phyloP scores from a whole-genome alignment of 176 grass and related monocot genomes.

The Dendrocalamus sinicus region DNA sequence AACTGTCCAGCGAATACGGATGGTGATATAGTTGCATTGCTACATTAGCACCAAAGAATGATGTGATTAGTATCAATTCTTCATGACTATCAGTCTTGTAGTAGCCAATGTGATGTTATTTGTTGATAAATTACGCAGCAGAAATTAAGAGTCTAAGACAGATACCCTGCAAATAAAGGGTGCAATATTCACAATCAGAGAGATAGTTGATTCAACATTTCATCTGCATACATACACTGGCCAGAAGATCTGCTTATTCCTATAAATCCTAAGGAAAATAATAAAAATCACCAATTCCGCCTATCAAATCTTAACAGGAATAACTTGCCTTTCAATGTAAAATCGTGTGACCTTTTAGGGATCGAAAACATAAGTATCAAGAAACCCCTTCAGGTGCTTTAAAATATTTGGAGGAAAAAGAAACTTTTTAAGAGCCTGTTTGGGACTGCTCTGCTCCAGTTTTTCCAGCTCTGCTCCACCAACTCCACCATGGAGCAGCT shows the following conservation, averaged over 20 bases:
- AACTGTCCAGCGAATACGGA: conserved; percentile 84
- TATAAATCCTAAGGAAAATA: background rate
- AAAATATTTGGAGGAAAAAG: background rate
- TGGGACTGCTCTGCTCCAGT: too few species aligned
- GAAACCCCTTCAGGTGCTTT: background rate
- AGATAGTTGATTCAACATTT: background rate
- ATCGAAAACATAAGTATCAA: background rate
- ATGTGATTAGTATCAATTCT: conserved; percentile 15
- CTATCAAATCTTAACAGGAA: background rate
- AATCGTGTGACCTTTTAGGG: background rate
- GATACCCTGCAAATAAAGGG: background rate
- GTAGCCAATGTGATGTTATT: background rate
- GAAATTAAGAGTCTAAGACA: background rate
- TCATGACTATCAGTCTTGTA: background rate
- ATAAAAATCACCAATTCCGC: background rate
- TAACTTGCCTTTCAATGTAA: background rate
- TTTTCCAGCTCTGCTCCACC: too few species aligned
- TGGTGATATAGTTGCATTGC: conserved; percentile 98
- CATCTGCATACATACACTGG: background rate
- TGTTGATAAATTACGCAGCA: background rate
- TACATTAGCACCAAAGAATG: conserved; percentile 39
- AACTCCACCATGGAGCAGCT: too few species aligned
- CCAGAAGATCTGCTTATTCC: background rate
- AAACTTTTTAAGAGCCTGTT: too few species aligned
- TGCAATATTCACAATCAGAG: background rate